Conservation (phyloP, 345 rosid genomes). For the Salix brachista region DNA sequence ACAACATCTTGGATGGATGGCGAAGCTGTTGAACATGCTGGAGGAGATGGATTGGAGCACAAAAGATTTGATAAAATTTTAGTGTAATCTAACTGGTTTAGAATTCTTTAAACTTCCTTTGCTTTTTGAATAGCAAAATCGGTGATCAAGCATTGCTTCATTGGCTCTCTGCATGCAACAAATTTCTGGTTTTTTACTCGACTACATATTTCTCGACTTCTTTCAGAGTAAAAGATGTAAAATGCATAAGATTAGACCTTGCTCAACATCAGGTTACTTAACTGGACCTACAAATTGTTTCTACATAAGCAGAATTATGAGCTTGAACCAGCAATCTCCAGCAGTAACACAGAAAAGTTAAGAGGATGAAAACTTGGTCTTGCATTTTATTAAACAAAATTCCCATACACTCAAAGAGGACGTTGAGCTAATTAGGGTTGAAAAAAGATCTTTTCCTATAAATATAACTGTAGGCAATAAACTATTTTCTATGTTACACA, state of each 20-base stretch:
- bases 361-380: background rate
- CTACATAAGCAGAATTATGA: background rate
- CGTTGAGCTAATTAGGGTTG: background rate
- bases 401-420: background rate
- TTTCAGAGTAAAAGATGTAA: background rate
- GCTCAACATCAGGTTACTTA: background rate
- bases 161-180: background rate
- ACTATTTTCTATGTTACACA: constrained; percentile 2
- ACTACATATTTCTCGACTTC: background rate
- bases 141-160: background rate
- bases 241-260: background rate
- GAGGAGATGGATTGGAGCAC: background rate
- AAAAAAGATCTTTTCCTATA: background rate
- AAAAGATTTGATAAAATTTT: too few species aligned
- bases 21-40: background rate
- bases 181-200: background rate
- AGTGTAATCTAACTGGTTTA: background rate
- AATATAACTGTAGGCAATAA: background rate
- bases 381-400: background rate
- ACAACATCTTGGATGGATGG: background rate
- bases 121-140: too few species aligned
- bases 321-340: background rate
- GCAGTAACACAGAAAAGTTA: background rate
- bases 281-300: background rate
- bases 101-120: too few species aligned